Percentiles rank a stretch among this genome's conserved stretches.
Conservation (phyloP, 163 green algal genomes). For the Scenedesmus sp. region DNA sequence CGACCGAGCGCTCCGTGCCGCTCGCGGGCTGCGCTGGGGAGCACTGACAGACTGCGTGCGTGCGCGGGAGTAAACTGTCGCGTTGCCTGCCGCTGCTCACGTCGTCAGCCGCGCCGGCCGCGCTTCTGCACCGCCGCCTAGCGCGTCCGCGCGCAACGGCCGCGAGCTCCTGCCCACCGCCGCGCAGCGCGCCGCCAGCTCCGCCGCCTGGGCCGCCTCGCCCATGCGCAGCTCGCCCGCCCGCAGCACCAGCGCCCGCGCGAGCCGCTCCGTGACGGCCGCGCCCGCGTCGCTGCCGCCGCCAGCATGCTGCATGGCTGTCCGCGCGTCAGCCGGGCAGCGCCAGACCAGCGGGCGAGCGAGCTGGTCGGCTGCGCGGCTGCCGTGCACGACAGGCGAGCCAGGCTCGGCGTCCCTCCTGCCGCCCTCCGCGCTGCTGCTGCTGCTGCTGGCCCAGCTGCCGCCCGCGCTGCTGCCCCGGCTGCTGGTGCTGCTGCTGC, state of each 20-base stretch:
- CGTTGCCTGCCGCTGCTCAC: too few relatives aligned
- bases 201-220: constrained; percentile 17
- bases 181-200: neutral
- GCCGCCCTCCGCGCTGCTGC: neutral
- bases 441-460: neutral
- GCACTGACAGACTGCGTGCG: too few relatives aligned
- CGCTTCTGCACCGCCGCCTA: too few relatives aligned
- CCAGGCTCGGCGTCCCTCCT: neutral
- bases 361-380: too few relatives aligned
- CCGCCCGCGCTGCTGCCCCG: constrained; percentile 13
- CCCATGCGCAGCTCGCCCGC: constrained; percentile 2
- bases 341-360: too few relatives aligned
- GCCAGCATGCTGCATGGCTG: constrained; percentile 6
- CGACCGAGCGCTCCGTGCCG: too few relatives aligned
- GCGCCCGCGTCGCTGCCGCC: neutral
- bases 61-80: too few relatives aligned
- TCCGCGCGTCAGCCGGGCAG: constrained; percentile 17
- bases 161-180: constrained; percentile 35
- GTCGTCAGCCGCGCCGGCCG: too few relatives aligned
- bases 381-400: too few relatives aligned
- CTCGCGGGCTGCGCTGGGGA: too few relatives aligned
- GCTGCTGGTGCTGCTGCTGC: neutral
- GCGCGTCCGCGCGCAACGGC: too few relatives aligned
- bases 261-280: neutral
- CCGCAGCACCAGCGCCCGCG: neutral